These are phyloP conservation scores for Ocimum tenuiflorum DNA, from an alignment of 257 asterid genomes.

Conservation along the genomic window DNA sequence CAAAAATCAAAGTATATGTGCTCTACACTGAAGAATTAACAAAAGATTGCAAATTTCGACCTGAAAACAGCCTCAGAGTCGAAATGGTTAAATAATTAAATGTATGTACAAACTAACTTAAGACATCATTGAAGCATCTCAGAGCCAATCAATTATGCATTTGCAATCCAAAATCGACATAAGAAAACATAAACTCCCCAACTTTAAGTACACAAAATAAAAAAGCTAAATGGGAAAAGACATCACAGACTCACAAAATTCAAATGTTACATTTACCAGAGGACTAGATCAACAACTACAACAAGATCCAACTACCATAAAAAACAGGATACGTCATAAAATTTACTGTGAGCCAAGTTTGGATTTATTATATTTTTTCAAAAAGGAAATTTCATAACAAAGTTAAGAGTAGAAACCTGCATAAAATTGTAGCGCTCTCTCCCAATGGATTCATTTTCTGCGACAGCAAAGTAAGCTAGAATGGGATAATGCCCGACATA, in stretches of 20 bases:
- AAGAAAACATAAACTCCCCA: not conserved
- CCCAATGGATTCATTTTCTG: conserved; percentile 95
- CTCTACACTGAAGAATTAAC: not conserved
- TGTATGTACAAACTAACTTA: not conserved
- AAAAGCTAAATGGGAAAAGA: not conserved
- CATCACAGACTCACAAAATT: not conserved
- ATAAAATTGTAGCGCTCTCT: conserved; percentile 96
- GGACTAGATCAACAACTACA: not conserved
- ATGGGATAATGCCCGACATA: conserved; percentile 89
- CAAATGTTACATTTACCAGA: not conserved
- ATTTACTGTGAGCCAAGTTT: no score
- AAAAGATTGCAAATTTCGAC: not conserved
- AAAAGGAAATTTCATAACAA: not conserved
- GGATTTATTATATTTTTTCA: no score
- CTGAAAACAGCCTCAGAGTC: not conserved
- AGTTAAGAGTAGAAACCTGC: conserved; percentile 52
- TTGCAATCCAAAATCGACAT: not conserved
- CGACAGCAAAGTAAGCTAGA: conserved; percentile 82
- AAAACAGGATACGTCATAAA: not conserved
- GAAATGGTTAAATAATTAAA: not conserved
- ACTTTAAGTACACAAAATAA: not conserved
- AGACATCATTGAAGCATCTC: not conserved
- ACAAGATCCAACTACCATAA: not conserved
- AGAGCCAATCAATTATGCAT: not conserved
- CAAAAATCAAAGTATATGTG: not conserved